Conservation (phyloP, 345 rosid genomes). For the Orychophragmus violaceus region DNA sequence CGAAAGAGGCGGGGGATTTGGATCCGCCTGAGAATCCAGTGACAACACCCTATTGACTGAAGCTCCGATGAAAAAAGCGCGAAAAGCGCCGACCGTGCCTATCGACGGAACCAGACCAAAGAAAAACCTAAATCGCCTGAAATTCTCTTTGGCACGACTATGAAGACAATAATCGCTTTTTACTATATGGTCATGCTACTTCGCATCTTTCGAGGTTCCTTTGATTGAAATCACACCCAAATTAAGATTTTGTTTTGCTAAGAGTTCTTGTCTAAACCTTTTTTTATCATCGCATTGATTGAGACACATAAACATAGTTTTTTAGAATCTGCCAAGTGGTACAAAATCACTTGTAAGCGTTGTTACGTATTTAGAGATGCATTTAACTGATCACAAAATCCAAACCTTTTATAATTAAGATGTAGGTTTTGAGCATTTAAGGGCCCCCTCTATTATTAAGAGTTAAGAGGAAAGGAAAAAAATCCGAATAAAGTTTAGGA, state of each 20-base stretch:
- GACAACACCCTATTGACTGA: too few relatives aligned
- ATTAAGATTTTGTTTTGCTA: neutral
- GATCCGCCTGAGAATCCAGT: too few relatives aligned
- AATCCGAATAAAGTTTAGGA: neutral
- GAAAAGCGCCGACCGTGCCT: too few relatives aligned
- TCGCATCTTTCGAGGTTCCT: too few relatives aligned
- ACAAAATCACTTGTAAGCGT: neutral
- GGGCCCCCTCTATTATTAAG: neutral
- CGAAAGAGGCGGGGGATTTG: too few relatives aligned
- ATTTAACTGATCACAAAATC: conserved; percentile 5
- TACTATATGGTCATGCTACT: too few relatives aligned
- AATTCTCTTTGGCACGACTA: too few relatives aligned
- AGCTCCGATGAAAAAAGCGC: too few relatives aligned
- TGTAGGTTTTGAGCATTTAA: neutral
- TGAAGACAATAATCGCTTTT: too few relatives aligned
- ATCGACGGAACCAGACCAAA: too few relatives aligned
- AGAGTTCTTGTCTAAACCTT: neutral
- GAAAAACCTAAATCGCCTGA: too few relatives aligned
- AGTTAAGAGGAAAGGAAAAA: too few relatives aligned
- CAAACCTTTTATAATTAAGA: neutral
- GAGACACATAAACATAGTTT: neutral
- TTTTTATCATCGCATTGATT: neutral
- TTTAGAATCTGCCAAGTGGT: conserved; percentile 12
- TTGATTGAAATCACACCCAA: neutral
- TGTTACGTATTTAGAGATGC: neutral